Base-by-base conservation (phyloP, 2,329 filamentous ascomycete genomes). In the Trichoderma aggressivum region DNA sequence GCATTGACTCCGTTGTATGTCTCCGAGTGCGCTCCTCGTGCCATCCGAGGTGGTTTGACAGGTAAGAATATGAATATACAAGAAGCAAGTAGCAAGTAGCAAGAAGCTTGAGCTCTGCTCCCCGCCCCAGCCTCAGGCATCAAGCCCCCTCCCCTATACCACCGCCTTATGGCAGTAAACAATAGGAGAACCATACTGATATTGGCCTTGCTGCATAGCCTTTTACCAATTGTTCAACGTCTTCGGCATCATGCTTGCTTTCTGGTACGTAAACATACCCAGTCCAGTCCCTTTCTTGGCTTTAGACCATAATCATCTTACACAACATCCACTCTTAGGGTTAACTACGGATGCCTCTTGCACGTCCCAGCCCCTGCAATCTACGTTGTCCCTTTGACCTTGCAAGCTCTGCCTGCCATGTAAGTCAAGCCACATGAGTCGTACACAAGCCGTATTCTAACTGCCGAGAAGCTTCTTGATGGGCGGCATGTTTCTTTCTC, bases 391-490 rank as follows among this genome's bases (percentile, higher is more conserved):
- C 90, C 91, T 0, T 82, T 93, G 4, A 85, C 87, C 11, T 84
- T 92, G 72, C 91, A 93, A 78, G 86, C 84, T 66, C 81, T 92
- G 4, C 90, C 91, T 0, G 90, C 90, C 1, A 74, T 91, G 70
- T 84, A 76, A 74, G 80, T 70, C 66, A 16, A 3, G 21, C 28
- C 39, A 8, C 53, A 61, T 66, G 50, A 43, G 30, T 66, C 50
- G 63, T 43, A 28, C 18, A 18, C 18, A 56, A 11, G 32, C 53
- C 64, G 21, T 11, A 26, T 58, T n/a, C 72, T 73, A 32, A 75
- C 36, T 3, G 26, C 26, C 11, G 12, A 56, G 47, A 21, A 83
- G 80, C 10, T 73, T 89, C 34, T 83, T 93, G 16, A 82, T 90
- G 34, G 36, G 82, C 18, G 88, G 88, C 74, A 91, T 93, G 85